Evolutionary conservation across 129 eudicot genomes (phyloP).

Genomic region (Artemisia annua): DNA sequence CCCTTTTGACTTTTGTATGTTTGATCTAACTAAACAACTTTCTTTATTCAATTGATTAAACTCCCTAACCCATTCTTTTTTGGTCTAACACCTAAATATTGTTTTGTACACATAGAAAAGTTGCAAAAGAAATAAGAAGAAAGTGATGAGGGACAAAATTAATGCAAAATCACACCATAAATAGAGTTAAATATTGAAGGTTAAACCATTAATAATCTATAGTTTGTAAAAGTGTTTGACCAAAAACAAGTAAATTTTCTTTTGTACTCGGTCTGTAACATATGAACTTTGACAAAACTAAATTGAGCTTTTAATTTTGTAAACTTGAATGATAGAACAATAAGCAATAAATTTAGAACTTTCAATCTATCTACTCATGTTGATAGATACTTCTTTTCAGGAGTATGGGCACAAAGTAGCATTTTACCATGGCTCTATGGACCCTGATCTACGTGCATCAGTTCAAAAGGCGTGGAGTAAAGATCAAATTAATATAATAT

Average conservation of each 20-base stretch:
- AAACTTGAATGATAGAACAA: conserved; percentile 17
- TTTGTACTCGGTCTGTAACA: not conserved
- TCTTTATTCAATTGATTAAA: no score
- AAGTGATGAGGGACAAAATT: no score
- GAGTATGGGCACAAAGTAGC: conserved; percentile 89
- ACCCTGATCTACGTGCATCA: conserved; percentile 66
- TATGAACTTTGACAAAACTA: conserved; percentile 5
- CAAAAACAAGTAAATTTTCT: not conserved
- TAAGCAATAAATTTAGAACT: conserved; percentile 16
- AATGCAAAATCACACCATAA: no score
- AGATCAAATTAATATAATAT: conserved; percentile 87
- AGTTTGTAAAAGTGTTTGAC: no score
- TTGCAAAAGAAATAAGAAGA: no score
- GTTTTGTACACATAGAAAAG: no score
- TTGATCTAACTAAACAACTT: no score
- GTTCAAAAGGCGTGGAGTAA: conserved; percentile 95
- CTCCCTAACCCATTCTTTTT: no score
- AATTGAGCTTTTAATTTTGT: not conserved
- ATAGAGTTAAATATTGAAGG: not conserved
- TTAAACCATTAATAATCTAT: no score
- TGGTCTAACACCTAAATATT: no score
- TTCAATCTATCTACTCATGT: conserved; percentile 20
- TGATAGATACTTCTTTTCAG: conserved; percentile 42
- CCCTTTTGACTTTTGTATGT: no score
- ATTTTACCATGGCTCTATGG: conserved; percentile 97